These are phyloP conservation scores for Pseudogymnoascus sp. DNA, from an alignment of 2,329 filamentous ascomycete species.

Conservation along the genomic window DNA sequence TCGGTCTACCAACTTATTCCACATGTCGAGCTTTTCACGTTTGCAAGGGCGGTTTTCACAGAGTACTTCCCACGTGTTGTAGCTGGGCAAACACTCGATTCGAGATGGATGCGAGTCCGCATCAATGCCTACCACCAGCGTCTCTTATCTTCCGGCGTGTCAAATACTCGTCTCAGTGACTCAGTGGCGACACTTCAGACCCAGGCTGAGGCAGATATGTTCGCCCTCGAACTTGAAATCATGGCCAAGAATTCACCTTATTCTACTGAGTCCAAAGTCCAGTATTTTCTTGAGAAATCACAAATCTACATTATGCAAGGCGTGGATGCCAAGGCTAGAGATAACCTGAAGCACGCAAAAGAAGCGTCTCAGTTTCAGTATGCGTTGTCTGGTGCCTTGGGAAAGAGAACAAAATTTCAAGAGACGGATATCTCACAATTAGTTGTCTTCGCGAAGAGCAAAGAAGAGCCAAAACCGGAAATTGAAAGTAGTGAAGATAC, in stretches of 20 bases:
- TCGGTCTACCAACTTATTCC: constrained; percentile 79
- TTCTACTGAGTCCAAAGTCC: constrained; percentile 45
- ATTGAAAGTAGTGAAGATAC: constrained; percentile 15
- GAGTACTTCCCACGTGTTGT: constrained; percentile 26
- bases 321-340: constrained; percentile 63
- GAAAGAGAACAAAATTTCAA: constrained; percentile 76
- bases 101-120: constrained; percentile 48
- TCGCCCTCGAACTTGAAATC: constrained; percentile 37
- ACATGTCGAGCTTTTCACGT: constrained; percentile 70
- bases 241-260: constrained; percentile 32
- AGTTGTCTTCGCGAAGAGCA: constrained; percentile 79
- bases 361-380: constrained; percentile 65
- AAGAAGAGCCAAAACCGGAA: constrained; percentile 29
- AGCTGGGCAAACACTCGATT: constrained; percentile 19
- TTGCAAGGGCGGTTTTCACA: constrained; percentile 50
- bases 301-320: constrained; percentile 79
- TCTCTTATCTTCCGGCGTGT: constrained; percentile 37
- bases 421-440: constrained; percentile 76
- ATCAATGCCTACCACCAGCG: constrained; percentile 66
- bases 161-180: constrained; percentile 38
- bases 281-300: constrained; percentile 73
- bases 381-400: constrained; percentile 74
- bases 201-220: constrained; percentile 50
- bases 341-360: constrained; percentile 61
- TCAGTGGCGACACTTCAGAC: constrained; percentile 50